phyloP scores from a whole-genome alignment of 768 basidiomycete species.

The Cubamyces lactineus region DNA sequence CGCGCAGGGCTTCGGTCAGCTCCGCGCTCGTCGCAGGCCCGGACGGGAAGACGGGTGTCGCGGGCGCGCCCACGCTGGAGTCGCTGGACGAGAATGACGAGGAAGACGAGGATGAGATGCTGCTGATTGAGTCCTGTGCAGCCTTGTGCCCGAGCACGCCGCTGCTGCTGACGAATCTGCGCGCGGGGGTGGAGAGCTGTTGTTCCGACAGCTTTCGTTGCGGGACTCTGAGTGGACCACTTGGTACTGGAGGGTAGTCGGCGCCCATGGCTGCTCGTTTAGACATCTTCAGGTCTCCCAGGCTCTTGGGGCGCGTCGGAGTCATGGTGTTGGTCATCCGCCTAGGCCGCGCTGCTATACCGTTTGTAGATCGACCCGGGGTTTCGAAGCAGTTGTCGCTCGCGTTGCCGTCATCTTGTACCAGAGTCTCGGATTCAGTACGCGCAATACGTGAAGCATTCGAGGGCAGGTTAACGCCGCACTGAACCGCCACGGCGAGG shows the following conservation, averaged over 20 bases:
- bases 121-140: slow-evolving; percentile 59
- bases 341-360: slow-evolving; percentile 21
- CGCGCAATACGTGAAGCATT: slow-evolving; percentile 20
- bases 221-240: slow-evolving; percentile 19
- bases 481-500: slow-evolving; percentile 73
- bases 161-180: slow-evolving; percentile 3
- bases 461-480: slow-evolving; percentile 65
- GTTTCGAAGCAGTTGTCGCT: slow-evolving; percentile 17
- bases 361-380: slow-evolving; percentile 21
- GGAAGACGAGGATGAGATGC: slow-evolving; percentile 69
- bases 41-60: slow-evolving; percentile 62
- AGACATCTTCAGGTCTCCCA: slow-evolving; percentile 51
- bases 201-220: slow-evolving; percentile 20
- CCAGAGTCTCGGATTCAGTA: slow-evolving; percentile 36
- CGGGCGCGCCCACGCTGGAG: slow-evolving; percentile 44
- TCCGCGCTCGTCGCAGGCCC: slow-evolving; percentile 72
- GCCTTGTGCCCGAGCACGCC: slow-evolving; percentile 24
- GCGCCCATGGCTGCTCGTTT: slow-evolving; percentile 38
- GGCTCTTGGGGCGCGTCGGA: slow-evolving; percentile 52
- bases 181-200: slow-evolving; percentile 17
- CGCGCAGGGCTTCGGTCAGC: slow-evolving; percentile 75
- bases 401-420: slow-evolving; percentile 25
- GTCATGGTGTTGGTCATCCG: slow-evolving; percentile 17
- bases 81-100: slow-evolving; percentile 72
- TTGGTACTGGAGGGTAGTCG: slow-evolving; percentile 43